Conservation (phyloP, 805 yeast genomes). For the Monosporozyma unispora region DNA sequence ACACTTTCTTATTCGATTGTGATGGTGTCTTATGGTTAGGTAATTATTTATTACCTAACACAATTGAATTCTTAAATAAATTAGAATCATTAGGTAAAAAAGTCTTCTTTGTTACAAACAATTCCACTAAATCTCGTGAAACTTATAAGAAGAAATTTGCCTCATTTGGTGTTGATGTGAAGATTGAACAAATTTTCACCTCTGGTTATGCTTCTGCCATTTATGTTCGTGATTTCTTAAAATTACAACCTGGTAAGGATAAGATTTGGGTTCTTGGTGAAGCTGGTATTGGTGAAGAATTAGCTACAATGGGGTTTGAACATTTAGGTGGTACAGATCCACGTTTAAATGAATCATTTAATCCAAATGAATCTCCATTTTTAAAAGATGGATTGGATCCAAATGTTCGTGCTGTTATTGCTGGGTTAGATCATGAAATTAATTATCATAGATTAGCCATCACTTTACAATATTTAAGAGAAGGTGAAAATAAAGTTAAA, state of each 20-base stretch:
- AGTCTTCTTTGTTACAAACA: slow-evolving; percentile 86
- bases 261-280: slow-evolving; percentile 91
- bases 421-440: slow-evolving; percentile 70
- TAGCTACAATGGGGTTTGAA: slow-evolving; percentile 61
- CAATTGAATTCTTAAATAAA: slow-evolving; percentile 62
- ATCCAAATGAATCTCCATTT: slow-evolving; percentile 47
- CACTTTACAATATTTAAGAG: slow-evolving; percentile 70
- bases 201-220: slow-evolving; percentile 88
- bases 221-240: slow-evolving; percentile 65
- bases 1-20: slow-evolving; percentile 88
- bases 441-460: slow-evolving; percentile 77
- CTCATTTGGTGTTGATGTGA: slow-evolving; percentile 39
- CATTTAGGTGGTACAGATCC: slow-evolving; percentile 82
- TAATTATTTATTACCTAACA: slow-evolving; percentile 65
- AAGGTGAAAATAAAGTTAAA: slow-evolving; percentile 39
- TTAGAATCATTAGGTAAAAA: slow-evolving; percentile 50
- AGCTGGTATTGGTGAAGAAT: slow-evolving; percentile 73
- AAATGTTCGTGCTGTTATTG: slow-evolving; percentile 77
- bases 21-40: slow-evolving; percentile 98
- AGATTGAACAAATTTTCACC: slow-evolving; percentile 71
- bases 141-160: slow-evolving; percentile 70
- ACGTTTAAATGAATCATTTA: slow-evolving; percentile 42
- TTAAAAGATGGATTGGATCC: slow-evolving; percentile 47
- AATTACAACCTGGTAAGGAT: slow-evolving; percentile 56
- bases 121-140: slow-evolving; percentile 81